Conservation (phyloP, 2,329 filamentous ascomycete species). For the Cordyceps pruinosa region DNA sequence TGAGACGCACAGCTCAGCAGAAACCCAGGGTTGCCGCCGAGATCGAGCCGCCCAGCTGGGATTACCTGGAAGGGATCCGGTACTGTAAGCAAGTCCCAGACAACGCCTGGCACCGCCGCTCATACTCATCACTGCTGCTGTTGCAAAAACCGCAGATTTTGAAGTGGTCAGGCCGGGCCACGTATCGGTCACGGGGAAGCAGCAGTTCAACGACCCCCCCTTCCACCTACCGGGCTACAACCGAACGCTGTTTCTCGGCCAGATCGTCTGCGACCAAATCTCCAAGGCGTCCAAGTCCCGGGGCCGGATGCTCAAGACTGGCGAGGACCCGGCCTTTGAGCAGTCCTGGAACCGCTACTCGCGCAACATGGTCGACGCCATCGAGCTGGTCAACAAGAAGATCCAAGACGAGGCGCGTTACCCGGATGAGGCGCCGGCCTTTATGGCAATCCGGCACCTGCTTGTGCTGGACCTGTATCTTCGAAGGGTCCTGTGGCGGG, state of each 20-base stretch:
- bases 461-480: neutral
- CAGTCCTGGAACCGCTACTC: neutral
- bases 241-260: neutral
- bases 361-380: neutral
- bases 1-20: neutral
- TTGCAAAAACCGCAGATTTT: neutral
- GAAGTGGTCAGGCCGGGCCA: neutral
- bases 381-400: neutral
- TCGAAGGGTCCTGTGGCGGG: neutral
- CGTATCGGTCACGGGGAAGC: neutral
- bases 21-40: neutral
- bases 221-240: neutral
- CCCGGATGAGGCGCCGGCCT: neutral
- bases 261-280: slow-evolving; percentile 1
- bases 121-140: too few relatives aligned
- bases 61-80: neutral
- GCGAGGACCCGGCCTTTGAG: neutral
- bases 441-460: neutral
- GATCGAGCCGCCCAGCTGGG: neutral
- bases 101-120: neutral
- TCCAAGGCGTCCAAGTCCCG: slow-evolving; percentile 1
- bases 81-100: neutral
- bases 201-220: neutral
- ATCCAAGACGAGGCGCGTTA: neutral
- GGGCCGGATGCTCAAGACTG: neutral